Base-by-base conservation (phyloP, 371 early-diverging fungal genomes). In the Apophysomyces elegans region DNA sequence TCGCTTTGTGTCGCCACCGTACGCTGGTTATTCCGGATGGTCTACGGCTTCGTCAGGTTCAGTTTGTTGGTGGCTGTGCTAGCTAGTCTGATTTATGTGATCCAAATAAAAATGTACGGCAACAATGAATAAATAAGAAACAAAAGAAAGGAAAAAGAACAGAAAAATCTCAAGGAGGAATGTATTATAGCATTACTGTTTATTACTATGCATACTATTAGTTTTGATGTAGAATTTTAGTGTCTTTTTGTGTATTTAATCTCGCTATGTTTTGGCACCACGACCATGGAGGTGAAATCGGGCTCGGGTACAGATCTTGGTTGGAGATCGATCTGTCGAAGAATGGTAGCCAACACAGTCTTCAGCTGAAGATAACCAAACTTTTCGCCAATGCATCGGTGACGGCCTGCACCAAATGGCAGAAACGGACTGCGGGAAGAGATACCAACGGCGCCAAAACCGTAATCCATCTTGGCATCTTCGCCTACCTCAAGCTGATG, bases 371-470 rank as follows among this genome's bases (percentile, higher is more conserved):
- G 75, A 71, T 93, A 97, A 8, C 97, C 97, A 84, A 98, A 98
- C 64, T 90, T 85, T 73, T 98, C 98, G 64, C 99, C 99, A 77
- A 98, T 98, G 86, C 99, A 98, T 66, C 99, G 89, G 86, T 98
- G 99, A 69, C 99, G 94, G 56, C 90, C 98, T 37, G 97, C 99
- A 70, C 99, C 99, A 79, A 98, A 98, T 26, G 99, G 98, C 73
- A 98, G 85, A 78, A 91, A 96, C 46, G 95, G 91, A 61, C 88
- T 89, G 66, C 88, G 83, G 56, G 83, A 83, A 46, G 90, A 86
- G 18, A 88, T 84, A 62, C 87, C 89, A 68, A 95, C 81, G 79
- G 89, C 83, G 79, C 96, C 95, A 83, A 92, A 90, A 65, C 96
- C 89, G 79, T 92, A 89, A 70, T 95, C 95, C 26, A 89, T 80